Conservation (phyloP, 2,329 filamentous ascomycete genomes). For the Xylariales sp. region DNA sequence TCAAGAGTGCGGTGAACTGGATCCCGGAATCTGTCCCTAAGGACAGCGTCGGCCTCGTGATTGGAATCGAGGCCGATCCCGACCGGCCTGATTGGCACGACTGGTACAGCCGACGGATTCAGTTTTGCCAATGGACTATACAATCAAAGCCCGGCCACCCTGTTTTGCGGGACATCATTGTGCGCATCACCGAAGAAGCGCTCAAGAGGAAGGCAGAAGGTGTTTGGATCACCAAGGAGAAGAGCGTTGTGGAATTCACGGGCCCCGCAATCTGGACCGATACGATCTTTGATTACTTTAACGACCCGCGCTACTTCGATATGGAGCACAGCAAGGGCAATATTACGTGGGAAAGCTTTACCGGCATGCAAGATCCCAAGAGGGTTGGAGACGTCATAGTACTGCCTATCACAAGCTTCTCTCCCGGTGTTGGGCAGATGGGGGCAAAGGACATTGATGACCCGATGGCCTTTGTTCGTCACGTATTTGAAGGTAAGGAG, state of each 20-base stretch:
- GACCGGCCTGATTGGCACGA: constrained; percentile 88
- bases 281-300: constrained; percentile 86
- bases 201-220: constrained; percentile 65
- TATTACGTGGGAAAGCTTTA: constrained; percentile 86
- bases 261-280: constrained; percentile 96
- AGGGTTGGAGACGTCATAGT: constrained; percentile 92
- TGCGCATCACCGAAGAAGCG: constrained; percentile 79
- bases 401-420: constrained; percentile 94
- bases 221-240: constrained; percentile 48
- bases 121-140: constrained; percentile 99
- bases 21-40: constrained; percentile 74
- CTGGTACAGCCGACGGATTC: constrained; percentile 94
- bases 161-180: constrained; percentile 80
- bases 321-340: constrained; percentile 65
- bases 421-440: constrained; percentile 91
- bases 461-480: constrained; percentile 95
- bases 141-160: constrained; percentile 94
- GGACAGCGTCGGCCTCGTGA: constrained; percentile 75
- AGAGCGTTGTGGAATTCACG: constrained; percentile 87
- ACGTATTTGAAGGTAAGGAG: constrained; percentile 83
- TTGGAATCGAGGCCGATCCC: constrained; percentile 95
- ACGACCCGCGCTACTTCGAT: constrained; percentile 84
- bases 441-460: constrained; percentile 82
- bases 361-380: constrained; percentile 75
- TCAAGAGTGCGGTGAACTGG: constrained; percentile 84